Evolutionary conservation across 2,329 filamentous ascomycete species (phyloP), one percentile per base, ranked within the genome.

Genomic region (Pseudogymnoascus sp.): DNA sequence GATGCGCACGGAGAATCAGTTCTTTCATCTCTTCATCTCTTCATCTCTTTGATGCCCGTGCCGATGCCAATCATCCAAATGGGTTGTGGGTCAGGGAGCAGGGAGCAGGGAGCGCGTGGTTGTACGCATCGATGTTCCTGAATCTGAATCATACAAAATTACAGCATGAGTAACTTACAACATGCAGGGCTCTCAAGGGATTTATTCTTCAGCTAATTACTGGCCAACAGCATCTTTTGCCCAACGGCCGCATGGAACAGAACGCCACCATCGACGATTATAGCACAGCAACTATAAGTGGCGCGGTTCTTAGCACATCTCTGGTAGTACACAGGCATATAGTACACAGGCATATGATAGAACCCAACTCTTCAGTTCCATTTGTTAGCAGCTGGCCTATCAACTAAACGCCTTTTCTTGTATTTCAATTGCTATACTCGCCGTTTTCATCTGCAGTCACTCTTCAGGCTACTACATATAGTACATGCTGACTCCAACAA

Each of bases 111-210:
- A 31, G 45, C 4, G 26, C 14, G 26, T 31, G 45, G 45, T 52
- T 19, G 45, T 55, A 55, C 49, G n/a, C 26, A 31, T 31, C 45
- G 49, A 55, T 19, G 49, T 55, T 55, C 49, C 49, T 55, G 49
- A 55, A 55, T 55, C 49, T 55, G 49, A 55, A 55, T 55, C 49
- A 49, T 49, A 29, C 23, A 7, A 55, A 33, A 55, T 14, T 31
- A 14, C 29, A 33, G 10, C 29, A 19, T 33, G 29, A 55, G 49
- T 55, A 55, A 55, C 45, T 26, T 49, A 55, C 45, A 52, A 31
- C 23, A 41, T 55, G 49, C 49, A 55, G 49, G 49, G 49, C 49
- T 55, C 16, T 33, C 5, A n/a, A 33, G 49, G 49, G 26, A 55
- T 55, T 55, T 55, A 55, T 33, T 55, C 19, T 55, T 55, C 5